A percentile compares a stretch with the other conserved stretches of the same genome.
phyloP scores from a whole-genome alignment of 1,139 yeast genomes.

The Lodderomyces pseudojiufengensis region DNA sequence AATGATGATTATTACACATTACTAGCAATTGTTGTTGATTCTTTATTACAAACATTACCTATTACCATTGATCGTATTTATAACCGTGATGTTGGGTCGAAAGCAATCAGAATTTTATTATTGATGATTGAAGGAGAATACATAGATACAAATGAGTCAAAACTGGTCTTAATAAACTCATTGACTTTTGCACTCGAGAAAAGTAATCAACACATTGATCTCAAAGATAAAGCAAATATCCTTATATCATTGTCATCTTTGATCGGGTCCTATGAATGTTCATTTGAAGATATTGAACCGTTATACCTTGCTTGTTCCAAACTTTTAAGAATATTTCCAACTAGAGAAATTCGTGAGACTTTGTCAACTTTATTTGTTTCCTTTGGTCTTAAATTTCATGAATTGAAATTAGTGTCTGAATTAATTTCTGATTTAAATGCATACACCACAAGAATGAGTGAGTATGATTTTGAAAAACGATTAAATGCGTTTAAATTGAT shows the following conservation, averaged over 20 bases:
- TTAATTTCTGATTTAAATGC: conserved; percentile 68
- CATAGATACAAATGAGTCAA: conserved; percentile 55
- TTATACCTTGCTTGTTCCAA: conserved; percentile 57
- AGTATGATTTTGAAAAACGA: conserved; percentile 76
- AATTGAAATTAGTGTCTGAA: conserved; percentile 42
- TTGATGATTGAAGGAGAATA: conserved; percentile 58
- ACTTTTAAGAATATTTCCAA: conserved; percentile 56
- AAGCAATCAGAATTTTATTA: conserved; percentile 51
- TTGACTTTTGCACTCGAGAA: conserved; percentile 62
- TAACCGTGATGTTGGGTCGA: conserved; percentile 49
- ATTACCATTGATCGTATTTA: conserved; percentile 39
- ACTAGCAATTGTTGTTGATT: conserved; percentile 54
- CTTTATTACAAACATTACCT: conserved; percentile 51
- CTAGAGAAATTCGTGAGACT: conserved; percentile 56
- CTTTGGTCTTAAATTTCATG: conserved; percentile 52
- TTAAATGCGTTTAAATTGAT: conserved; percentile 63
- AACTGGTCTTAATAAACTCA: conserved; percentile 53
- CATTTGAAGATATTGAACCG: conserved; percentile 49
- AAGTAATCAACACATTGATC: conserved; percentile 52
- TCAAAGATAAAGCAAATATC: conserved; percentile 55
- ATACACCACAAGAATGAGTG: conserved; percentile 62
- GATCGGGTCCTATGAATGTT: conserved; percentile 50
- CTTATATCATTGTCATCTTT: conserved; percentile 56
- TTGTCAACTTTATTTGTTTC: conserved; percentile 58
- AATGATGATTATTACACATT: conserved; percentile 46